phyloP scores from a whole-genome alignment of 2,329 filamentous ascomycete species.

The Colletotrichum costaricense region DNA sequence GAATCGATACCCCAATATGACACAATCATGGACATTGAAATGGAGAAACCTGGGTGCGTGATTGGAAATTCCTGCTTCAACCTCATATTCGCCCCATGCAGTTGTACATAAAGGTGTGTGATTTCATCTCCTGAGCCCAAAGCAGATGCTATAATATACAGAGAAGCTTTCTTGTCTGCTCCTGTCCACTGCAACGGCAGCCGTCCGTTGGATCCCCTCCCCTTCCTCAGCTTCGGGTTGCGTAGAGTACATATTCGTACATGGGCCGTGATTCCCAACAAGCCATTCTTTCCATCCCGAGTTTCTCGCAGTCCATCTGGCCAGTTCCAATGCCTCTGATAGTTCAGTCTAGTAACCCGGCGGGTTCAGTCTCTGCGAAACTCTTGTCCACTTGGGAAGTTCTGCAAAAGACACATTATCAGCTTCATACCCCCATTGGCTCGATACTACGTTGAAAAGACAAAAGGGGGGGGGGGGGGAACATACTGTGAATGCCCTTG shows the following conservation, averaged over 20 bases:
- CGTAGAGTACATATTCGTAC: constrained; percentile 16
- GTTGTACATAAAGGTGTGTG: background rate
- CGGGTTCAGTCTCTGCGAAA: constrained; percentile 93
- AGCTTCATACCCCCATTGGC: constrained; percentile 10
- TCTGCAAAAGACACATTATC: constrained; percentile 59
- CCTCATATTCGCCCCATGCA: background rate
- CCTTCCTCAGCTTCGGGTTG: background rate
- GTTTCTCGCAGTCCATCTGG: background rate
- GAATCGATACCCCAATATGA: constrained; percentile 34
- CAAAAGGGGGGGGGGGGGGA: background rate
- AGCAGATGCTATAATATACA: constrained; percentile 27
- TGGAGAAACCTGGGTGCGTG: background rate
- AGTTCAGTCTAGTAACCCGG: constrained; percentile 79
- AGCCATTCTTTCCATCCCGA: background rate
- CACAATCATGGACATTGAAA: constrained; percentile 6
- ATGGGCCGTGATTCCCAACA: background rate
- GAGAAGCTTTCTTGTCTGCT: background rate
- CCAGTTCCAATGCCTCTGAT: background rate
- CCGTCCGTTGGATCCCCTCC: background rate
- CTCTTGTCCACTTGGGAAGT: constrained; percentile 92
- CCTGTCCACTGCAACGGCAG: background rate
- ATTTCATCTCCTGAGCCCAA: background rate
- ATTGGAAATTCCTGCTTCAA: background rate
- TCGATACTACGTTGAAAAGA: background rate
- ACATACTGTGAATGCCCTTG: constrained; percentile 97